These are phyloP conservation scores for Vigna hirtella DNA, from an alignment of 306 rosid species.

Conservation along the genomic window DNA sequence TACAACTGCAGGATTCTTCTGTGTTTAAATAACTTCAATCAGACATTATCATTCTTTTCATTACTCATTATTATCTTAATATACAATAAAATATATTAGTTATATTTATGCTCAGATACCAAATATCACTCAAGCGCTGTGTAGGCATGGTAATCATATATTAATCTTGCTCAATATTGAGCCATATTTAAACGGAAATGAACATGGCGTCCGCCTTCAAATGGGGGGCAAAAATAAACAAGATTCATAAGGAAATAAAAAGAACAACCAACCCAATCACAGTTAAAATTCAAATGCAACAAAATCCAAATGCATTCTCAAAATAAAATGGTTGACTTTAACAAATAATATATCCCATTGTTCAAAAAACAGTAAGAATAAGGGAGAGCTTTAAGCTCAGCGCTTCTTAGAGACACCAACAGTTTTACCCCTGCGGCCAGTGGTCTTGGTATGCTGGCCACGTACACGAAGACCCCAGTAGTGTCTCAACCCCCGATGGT, in stretches of 20 bases:
- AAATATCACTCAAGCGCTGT: background rate
- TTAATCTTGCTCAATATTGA: background rate
- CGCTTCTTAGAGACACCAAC: slow-evolving; percentile 95
- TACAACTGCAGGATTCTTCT: too few relatives aligned
- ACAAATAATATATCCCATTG: slow-evolving; percentile 33
- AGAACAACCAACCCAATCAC: background rate
- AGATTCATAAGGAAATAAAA: background rate
- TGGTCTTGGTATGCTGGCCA: slow-evolving; percentile 93
- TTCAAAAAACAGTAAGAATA: slow-evolving; percentile 34
- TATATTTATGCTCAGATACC: too few relatives aligned
- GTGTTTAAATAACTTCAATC: background rate
- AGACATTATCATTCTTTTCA: background rate
- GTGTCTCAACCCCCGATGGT: slow-evolving; percentile 54
- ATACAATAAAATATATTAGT: too few relatives aligned
- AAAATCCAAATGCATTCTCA: slow-evolving; percentile 31
- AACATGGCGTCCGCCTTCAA: background rate
- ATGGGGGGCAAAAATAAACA: background rate
- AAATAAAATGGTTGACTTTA: slow-evolving; percentile 10
- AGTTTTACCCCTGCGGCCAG: slow-evolving; percentile 86
- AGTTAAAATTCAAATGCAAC: slow-evolving; percentile 8
- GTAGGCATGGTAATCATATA: background rate
- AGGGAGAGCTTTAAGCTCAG: slow-evolving; percentile 41
- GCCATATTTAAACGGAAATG: background rate
- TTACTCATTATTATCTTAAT: background rate
- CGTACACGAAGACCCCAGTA: slow-evolving; percentile 69